A percentile compares a stretch with the other conserved stretches of the same genome.
Evolutionary conservation across 2,329 filamentous ascomycete species (phyloP).

Genomic region (Aspergillaceae sp.): DNA sequence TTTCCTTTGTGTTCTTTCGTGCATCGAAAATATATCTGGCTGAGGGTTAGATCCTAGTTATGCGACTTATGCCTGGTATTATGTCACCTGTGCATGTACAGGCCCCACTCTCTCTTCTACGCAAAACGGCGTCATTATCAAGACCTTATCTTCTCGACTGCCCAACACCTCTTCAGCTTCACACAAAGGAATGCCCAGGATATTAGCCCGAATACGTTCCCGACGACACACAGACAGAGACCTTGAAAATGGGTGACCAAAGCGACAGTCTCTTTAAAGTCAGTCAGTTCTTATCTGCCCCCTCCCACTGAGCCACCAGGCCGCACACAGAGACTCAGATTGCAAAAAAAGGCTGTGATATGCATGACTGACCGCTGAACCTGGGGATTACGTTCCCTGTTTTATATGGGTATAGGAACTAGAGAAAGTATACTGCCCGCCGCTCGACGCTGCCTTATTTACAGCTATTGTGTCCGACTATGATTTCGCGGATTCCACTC

Average conservation of each 20-base stretch:
- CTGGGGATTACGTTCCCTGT: too few relatives aligned
- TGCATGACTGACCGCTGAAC: background rate
- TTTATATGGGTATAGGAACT: slow-evolving; percentile 21
- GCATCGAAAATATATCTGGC: background rate
- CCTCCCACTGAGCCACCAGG: background rate
- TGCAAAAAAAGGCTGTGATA: too few relatives aligned
- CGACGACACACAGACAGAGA: slow-evolving; percentile 2
- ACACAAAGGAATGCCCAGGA: slow-evolving; percentile 1
- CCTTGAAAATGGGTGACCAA: slow-evolving; percentile 7
- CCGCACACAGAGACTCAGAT: background rate
- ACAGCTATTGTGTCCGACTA: slow-evolving; percentile 68
- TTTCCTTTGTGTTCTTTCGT: background rate
- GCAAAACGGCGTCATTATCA: background rate
- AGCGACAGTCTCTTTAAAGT: slow-evolving; percentile 4
- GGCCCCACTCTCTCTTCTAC: background rate
- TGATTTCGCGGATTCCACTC: slow-evolving; percentile 48
- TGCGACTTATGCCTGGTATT: background rate
- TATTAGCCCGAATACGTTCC: background rate
- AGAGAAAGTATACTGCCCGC: slow-evolving; percentile 63
- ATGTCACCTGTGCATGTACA: background rate
- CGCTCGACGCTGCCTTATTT: slow-evolving; percentile 69
- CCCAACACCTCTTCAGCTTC: background rate
- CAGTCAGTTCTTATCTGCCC: background rate
- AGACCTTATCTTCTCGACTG: background rate
- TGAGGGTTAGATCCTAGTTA: background rate